Evolutionary conservation across 2,329 filamentous ascomycete genomes (phyloP).

Genomic region (Lachnellula occidentalis): DNA sequence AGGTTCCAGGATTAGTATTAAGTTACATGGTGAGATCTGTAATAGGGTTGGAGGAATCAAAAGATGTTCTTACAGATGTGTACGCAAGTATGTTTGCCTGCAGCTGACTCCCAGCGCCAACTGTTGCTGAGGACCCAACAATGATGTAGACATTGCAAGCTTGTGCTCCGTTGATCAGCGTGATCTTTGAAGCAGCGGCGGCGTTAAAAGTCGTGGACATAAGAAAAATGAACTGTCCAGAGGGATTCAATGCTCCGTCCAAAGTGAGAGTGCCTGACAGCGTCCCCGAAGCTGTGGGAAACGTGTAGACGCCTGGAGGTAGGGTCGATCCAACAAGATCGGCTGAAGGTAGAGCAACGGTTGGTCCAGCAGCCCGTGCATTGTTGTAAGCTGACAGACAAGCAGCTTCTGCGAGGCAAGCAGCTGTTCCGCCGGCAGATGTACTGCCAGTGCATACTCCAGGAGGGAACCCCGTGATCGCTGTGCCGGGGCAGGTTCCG

Average conservation of each 20-base stretch:
- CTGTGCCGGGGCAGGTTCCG: constrained; percentile 11
- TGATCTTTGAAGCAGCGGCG: constrained; percentile 6
- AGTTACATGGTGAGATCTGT: not conserved
- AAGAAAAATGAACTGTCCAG: constrained; percentile 18
- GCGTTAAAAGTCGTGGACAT: constrained; percentile 12
- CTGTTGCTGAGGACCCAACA: constrained; percentile 16
- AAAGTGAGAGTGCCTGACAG: constrained; percentile 9
- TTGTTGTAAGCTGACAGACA: constrained; percentile 12
- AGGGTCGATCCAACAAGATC: constrained; percentile 6
- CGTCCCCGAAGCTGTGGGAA: constrained; percentile 1
- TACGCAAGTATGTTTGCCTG: constrained; percentile 9
- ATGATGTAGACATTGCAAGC: constrained; percentile 20
- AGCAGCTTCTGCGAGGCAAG: constrained; percentile 9
- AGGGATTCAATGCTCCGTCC: constrained; percentile 11
- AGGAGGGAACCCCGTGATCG: constrained; percentile 7
- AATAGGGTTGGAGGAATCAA: not conserved
- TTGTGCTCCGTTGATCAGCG: constrained; percentile 16
- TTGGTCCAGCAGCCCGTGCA: not conserved
- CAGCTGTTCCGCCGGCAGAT: constrained; percentile 4
- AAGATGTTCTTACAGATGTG: not conserved
- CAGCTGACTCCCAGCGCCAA: not conserved
- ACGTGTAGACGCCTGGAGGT: constrained; percentile 9
- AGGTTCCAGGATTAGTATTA: not conserved
- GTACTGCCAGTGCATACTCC: constrained; percentile 7
- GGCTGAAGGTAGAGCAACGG: not conserved